A percentile compares a stretch with the other conserved stretches of the same genome.
These are phyloP conservation scores for Prillingera fragicola DNA, from an alignment of 1,284 basidiomycete species.

Conservation along the genomic window DNA sequence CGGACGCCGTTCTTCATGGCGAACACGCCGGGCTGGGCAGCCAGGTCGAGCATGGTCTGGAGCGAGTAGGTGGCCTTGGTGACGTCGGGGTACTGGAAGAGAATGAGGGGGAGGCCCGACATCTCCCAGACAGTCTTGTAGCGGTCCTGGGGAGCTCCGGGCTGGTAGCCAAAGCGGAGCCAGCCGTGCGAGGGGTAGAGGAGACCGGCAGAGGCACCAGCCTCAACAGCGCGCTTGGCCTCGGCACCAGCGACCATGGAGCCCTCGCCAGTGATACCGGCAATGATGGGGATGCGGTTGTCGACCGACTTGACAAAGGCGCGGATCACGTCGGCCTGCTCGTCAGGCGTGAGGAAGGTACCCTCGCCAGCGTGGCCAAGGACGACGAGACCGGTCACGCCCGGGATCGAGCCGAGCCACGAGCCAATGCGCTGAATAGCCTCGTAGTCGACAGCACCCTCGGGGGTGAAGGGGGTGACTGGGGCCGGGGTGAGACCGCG, in stretches of 20 bases:
- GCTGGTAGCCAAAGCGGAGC: conserved; percentile 19
- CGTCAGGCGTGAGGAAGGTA: conserved; percentile 18
- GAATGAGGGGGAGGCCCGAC: conserved; percentile 17
- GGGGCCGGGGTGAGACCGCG: conserved; percentile 18
- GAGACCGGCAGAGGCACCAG: conserved; percentile 17
- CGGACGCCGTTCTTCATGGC: conserved; percentile 20
- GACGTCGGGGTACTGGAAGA: conserved; percentile 18
- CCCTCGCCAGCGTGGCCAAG: conserved; percentile 19
- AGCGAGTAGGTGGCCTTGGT: conserved; percentile 19
- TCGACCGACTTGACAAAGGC: conserved; percentile 20
- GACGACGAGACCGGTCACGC: conserved; percentile 19
- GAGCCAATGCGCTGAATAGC: conserved; percentile 19
- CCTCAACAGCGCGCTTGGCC: conserved; percentile 17
- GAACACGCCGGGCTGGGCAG: conserved; percentile 18
- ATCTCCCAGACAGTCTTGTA: conserved; percentile 17
- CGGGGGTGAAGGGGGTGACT: conserved; percentile 18
- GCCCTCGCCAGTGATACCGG: conserved; percentile 20
- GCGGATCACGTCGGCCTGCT: conserved; percentile 14
- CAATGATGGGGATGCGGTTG: conserved; percentile 20
- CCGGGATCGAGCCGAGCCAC: conserved; percentile 16
- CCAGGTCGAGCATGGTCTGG: conserved; percentile 17
- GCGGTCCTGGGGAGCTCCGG: conserved; percentile 14
- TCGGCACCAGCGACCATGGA: conserved; percentile 15
- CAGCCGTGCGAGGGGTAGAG: conserved; percentile 20
- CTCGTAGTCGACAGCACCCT: conserved; percentile 15